These are phyloP conservation scores for Phytophthora quininea DNA, from an alignment of 352 stramenopile genomes.

Conservation along the genomic window DNA sequence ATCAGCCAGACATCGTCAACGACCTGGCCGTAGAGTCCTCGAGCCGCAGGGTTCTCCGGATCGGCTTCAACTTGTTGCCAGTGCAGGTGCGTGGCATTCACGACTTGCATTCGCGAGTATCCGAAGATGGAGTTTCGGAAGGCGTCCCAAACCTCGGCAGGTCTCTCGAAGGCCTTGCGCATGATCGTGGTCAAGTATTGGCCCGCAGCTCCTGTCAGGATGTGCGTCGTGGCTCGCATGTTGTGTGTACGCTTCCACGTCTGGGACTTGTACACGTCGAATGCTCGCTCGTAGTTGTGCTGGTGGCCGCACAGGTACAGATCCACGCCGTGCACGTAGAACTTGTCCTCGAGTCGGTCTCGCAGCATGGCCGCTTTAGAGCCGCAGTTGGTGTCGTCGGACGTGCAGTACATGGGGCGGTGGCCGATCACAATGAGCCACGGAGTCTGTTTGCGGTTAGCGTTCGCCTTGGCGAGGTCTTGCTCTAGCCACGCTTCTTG, in stretches of 20 bases:
- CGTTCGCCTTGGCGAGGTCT: constrained; percentile 69
- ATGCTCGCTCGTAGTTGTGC: constrained; percentile 92
- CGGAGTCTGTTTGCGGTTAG: constrained; percentile 63
- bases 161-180: constrained; percentile 79
- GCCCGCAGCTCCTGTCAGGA: constrained; percentile 88
- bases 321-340: constrained; percentile 83
- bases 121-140: constrained; percentile 90
- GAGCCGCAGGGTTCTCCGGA: constrained; percentile 72
- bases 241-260: constrained; percentile 77
- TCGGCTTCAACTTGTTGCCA: constrained; percentile 90
- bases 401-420: constrained; percentile 90
- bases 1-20: constrained; percentile 92
- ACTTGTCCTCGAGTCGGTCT: constrained; percentile 75
- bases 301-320: constrained; percentile 91
- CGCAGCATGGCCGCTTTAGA: constrained; percentile 67
- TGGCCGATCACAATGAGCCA: constrained; percentile 90
- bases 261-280: constrained; percentile 72
- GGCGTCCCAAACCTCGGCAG: constrained; percentile 67
- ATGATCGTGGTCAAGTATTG: constrained; percentile 83
- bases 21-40: constrained; percentile 79
- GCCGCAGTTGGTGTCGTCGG: constrained; percentile 73
- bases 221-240: constrained; percentile 88
- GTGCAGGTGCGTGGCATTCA: constrained; percentile 89
- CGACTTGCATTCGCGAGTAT: constrained; percentile 83
- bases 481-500: constrained; percentile 72